Percentiles rank a stretch among this genome's conserved stretches.
phyloP scores from a whole-genome alignment of 768 basidiomycete species.

The Tricholoma bakamatsutake region DNA sequence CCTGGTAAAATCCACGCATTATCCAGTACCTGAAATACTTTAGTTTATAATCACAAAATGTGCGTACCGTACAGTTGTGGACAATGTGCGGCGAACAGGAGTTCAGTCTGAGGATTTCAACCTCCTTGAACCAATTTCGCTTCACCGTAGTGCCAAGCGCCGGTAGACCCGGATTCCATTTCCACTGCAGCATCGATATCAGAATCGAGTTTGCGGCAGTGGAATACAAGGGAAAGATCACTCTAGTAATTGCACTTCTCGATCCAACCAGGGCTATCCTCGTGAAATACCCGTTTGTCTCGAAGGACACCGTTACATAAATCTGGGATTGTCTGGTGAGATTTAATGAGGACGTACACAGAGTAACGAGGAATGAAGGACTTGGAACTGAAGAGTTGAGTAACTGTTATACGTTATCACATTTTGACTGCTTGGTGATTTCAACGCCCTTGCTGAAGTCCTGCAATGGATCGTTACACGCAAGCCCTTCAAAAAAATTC shows the following conservation, averaged over 20 bases:
- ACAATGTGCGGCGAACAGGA: conserved; percentile 28
- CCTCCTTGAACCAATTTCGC: conserved; percentile 25
- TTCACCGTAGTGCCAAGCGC: conserved; percentile 30
- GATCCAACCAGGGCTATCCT: conserved; percentile 26
- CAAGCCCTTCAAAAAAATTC: background rate
- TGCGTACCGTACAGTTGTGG: conserved; percentile 32
- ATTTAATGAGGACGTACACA: background rate
- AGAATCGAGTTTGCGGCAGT: background rate
- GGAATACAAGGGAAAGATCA: conserved; percentile 9
- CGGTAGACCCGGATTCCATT: conserved; percentile 20
- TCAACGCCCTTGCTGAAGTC: conserved; percentile 25
- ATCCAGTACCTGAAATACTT: conserved; percentile 30
- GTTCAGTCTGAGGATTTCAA: conserved; percentile 23
- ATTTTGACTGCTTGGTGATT: conserved; percentile 17
- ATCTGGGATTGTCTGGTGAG: conserved; percentile 21
- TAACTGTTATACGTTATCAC: too few relatives aligned
- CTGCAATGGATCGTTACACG: conserved; percentile 9
- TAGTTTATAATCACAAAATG: background rate
- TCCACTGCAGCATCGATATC: conserved; percentile 17
- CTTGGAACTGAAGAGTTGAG: too few relatives aligned
- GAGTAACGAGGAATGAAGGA: background rate
- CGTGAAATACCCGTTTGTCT: conserved; percentile 34
- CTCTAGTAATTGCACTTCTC: conserved; percentile 32
- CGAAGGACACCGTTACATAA: conserved; percentile 34
- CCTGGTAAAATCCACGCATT: conserved; percentile 30